A percentile compares a stretch with the other conserved stretches of the same genome.
phyloP scores from a whole-genome alignment of 768 basidiomycete species.

The Rhizopogon rudus region DNA sequence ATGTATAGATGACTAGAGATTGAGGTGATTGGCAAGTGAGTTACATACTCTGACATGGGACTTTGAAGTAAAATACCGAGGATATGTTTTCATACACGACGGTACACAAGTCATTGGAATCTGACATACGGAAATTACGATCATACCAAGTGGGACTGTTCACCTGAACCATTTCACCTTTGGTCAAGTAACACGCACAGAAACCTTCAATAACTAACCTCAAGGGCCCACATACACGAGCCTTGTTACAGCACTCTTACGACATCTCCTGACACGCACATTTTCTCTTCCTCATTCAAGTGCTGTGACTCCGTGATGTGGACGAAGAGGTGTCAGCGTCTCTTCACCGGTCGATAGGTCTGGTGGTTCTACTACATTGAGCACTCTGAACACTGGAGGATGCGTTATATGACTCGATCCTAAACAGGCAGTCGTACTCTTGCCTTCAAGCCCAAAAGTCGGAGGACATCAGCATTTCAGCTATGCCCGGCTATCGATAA shows the following conservation, averaged over 20 bases:
- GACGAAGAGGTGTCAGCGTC: constrained; percentile 73
- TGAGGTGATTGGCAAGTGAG: neutral
- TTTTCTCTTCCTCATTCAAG: constrained; percentile 68
- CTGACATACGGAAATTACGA: neutral
- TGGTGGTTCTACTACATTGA: too few relatives aligned
- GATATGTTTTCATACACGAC: constrained; percentile 3
- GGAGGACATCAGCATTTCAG: neutral
- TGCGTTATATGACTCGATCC: too few relatives aligned
- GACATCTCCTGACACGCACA: constrained; percentile 76
- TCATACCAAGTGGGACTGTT: too few relatives aligned
- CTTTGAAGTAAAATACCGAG: constrained; percentile 6
- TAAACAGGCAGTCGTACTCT: too few relatives aligned
- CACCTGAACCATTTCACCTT: too few relatives aligned
- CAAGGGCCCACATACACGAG: too few relatives aligned
- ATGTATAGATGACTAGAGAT: neutral
- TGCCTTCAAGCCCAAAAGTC: too few relatives aligned
- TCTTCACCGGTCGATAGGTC: too few relatives aligned
- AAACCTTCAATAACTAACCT: too few relatives aligned
- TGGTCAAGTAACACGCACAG: too few relatives aligned
- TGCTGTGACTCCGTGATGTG: constrained; percentile 91
- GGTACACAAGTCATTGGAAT: neutral
- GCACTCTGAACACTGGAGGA: neutral
- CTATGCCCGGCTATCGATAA: neutral
- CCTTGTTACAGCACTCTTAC: constrained; percentile 45
- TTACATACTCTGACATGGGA: constrained; percentile 3